These are phyloP conservation scores for Lunasporangiospora selenospora DNA, from an alignment of 192 early-diverging fungal species.

Conservation along the genomic window DNA sequence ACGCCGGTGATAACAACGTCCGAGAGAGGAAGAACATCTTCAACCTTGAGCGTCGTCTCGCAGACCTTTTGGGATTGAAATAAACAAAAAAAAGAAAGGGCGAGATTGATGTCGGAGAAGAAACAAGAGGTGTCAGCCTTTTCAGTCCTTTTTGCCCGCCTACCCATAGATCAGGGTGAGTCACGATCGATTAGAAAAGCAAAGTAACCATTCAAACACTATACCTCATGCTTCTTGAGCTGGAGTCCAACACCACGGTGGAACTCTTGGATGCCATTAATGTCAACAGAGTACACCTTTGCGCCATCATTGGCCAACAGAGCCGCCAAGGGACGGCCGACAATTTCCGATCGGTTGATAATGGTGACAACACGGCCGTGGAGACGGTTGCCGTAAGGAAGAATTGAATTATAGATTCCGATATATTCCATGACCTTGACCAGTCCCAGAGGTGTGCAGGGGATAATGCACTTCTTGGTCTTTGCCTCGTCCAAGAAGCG, in stretches of 20 bases:
- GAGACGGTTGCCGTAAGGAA: constrained; percentile 93
- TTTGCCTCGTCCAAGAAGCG: constrained; percentile 84
- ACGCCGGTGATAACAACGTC: constrained; percentile 99
- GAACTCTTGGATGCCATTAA: constrained; percentile 84
- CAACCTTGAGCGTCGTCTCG: constrained; percentile 73
- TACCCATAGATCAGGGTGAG: too few relatives aligned
- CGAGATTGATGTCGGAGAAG: neutral
- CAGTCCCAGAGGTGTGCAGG: constrained; percentile 97
- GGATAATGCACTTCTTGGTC: constrained; percentile 94
- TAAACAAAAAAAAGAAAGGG: constrained; percentile 1
- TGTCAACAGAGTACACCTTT: constrained; percentile 95
- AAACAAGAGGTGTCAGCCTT: neutral
- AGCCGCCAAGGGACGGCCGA: constrained; percentile 96
- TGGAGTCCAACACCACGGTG: constrained; percentile 72
- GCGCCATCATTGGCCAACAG: constrained; percentile 98
- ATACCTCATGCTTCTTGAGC: constrained; percentile 69
- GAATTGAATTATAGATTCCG: constrained; percentile 88
- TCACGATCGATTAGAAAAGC: too few relatives aligned
- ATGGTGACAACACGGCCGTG: constrained; percentile 93
- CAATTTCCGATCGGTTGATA: constrained; percentile 96
- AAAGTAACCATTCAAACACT: too few relatives aligned
- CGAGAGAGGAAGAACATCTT: constrained; percentile 83
- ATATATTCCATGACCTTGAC: constrained; percentile 98
- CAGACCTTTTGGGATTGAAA: constrained; percentile 60
- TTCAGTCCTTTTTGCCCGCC: too few relatives aligned